A percentile compares a stretch with the other conserved stretches of the same genome.
Evolutionary conservation across 169 alveolate genomes (phyloP).

Genomic region (Eimeria praecox): DNA sequence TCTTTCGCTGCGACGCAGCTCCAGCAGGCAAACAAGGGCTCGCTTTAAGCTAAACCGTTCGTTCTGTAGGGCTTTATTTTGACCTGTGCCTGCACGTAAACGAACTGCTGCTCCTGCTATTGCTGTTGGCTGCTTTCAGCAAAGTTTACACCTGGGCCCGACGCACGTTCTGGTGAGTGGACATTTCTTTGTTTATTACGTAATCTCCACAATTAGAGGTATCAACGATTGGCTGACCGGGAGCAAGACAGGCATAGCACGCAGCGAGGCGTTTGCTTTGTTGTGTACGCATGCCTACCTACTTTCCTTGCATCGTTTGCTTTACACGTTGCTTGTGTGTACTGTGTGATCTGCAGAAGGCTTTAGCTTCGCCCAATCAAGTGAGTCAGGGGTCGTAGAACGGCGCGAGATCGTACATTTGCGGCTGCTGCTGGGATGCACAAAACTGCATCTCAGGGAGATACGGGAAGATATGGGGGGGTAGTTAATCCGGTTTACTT

Average conservation of each 20-base stretch:
- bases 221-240: neutral
- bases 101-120: neutral
- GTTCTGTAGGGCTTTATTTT: neutral
- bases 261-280: neutral
- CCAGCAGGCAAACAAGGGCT: neutral
- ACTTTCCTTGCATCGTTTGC: neutral
- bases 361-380: conserved; percentile 15
- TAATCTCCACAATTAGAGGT: neutral
- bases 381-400: neutral
- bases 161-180: neutral
- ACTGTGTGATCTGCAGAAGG: neutral
- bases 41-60: neutral
- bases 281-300: neutral
- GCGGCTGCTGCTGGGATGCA: neutral
- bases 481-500: neutral
- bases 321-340: neutral
- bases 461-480: neutral
- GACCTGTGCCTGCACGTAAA: neutral
- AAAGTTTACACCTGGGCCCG: neutral
- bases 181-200: neutral
- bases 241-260: neutral
- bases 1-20: neutral
- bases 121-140: conserved; percentile 16
- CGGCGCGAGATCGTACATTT: neutral
- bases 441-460: neutral